Percentiles rank a stretch among this genome's conserved stretches.
Conservation (phyloP, 345 rosid genomes). For the Geranium brycei region DNA sequence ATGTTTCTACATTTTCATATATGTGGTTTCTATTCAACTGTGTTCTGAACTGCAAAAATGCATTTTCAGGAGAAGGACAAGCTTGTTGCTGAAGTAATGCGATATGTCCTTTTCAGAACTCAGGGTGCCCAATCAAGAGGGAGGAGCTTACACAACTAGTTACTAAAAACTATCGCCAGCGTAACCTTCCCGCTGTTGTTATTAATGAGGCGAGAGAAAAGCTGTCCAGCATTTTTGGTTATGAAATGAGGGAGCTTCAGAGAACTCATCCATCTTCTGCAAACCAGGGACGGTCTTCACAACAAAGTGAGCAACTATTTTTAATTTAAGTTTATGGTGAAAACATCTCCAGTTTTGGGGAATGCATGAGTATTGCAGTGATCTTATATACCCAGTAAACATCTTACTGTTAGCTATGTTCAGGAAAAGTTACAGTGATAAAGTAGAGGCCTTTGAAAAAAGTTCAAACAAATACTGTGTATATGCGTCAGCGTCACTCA, state of each 20-base stretch:
- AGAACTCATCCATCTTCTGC: conserved; percentile 43
- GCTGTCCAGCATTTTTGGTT: conserved; percentile 56
- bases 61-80: conserved; percentile 61
- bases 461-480: no score
- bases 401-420: no score
- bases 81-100: conserved; percentile 78
- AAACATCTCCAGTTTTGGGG: neutral
- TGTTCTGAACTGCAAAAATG: no score
- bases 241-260: conserved; percentile 71
- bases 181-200: conserved; percentile 45
- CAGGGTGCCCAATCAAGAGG: conserved; percentile 75
- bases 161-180: conserved; percentile 59
- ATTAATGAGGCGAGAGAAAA: conserved; percentile 60
- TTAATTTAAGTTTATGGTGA: neutral
- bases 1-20: no score
- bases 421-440: no score
- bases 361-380: no score
- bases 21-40: no score
- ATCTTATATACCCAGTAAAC: no score
- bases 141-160: conserved; percentile 82
- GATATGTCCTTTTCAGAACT: conserved; percentile 65
- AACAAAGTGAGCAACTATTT: conserved; percentile 28
- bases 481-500: no score
- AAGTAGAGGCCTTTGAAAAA: no score
- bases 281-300: conserved; percentile 41